Evolutionary conservation across 129 eudicot species (phyloP), one percentile per base, ranked within the genome.

Genomic region (Flaveria linearis): DNA sequence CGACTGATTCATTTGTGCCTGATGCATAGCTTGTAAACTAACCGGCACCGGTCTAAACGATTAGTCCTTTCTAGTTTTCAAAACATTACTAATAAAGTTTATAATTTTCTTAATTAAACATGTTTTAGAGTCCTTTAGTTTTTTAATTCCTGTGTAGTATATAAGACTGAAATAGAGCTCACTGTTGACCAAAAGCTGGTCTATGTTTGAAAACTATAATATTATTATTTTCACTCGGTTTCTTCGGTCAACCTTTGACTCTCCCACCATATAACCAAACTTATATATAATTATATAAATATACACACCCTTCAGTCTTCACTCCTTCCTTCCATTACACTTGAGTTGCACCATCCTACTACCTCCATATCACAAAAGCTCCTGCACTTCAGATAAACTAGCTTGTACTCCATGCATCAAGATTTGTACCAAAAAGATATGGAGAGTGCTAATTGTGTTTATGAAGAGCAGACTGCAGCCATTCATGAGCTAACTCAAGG

Each of bases 401-500:
- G 15, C 61, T 73, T 23, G 22, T 41, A 23, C 45, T 6, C 20
- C 70, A 20, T 63, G 72, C 74, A 78, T 41, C 30, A 23, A 64
- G 14, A 28, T 5, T 23, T 47, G 58, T 69, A 68, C 69, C 9
- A 8, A 18, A 15, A 67, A 41, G 25, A 43, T 4, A 73, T 92
- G 98, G 96, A 83, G 9, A 67, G 72, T 78, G 77, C 74, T 74
- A 20, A 20, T 20, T 79, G 72, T 46, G 82, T 36, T 20, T 75
- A 77, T 79, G 86, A 86, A 41, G 80, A 88, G 42, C 73, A 71
- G 20, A 63, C 5, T 30, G 36, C 67, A 42, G 73, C 86, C 61
- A 74, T 85, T 73, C 80, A 81, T 77, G 98, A 92, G 65, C 84
- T 92, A 0, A 76, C 80, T 67, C 93, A 89, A 57, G 98, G 96